Evolutionary conservation across 1,139 yeast genomes (phyloP).

Genomic region (Suhomyces bolitotheri): DNA sequence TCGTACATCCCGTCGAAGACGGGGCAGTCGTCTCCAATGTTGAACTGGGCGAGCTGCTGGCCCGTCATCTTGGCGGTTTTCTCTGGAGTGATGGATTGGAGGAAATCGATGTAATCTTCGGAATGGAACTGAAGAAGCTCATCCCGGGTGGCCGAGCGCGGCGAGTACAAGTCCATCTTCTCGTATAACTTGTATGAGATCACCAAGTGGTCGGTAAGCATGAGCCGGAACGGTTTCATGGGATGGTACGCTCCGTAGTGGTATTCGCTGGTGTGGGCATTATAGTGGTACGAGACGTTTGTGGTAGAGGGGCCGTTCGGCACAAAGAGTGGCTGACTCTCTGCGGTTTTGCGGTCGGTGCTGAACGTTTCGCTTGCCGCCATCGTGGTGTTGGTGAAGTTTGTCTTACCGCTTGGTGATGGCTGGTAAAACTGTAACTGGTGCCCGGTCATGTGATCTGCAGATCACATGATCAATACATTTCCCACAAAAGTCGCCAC

Average conservation of each 20-base stretch:
- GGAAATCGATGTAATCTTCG: constrained; percentile 81
- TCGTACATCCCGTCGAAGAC: constrained; percentile 94
- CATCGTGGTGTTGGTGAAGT: background rate
- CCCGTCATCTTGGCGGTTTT: constrained; percentile 60
- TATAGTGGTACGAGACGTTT: constrained; percentile 83
- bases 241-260: constrained; percentile 95
- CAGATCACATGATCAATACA: background rate
- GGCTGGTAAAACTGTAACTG: too few species aligned
- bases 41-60: constrained; percentile 66
- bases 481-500: constrained; percentile 11
- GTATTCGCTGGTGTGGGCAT: constrained; percentile 76
- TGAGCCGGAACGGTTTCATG: constrained; percentile 95
- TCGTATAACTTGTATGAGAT: constrained; percentile 83
- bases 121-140: constrained; percentile 83
- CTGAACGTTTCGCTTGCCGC: constrained; percentile 34
- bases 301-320: constrained; percentile 36
- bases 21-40: constrained; percentile 97
- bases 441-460: constrained; percentile 1
- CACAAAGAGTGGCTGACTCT: constrained; percentile 61
- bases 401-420: background rate
- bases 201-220: constrained; percentile 92
- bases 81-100: constrained; percentile 81
- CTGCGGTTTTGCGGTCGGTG: constrained; percentile 57
- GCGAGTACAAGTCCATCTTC: constrained; percentile 84
- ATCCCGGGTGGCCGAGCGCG: constrained; percentile 76